Evolutionary conservation across 345 rosid species (phyloP).

Genomic region (Euphorbia lathyris): DNA sequence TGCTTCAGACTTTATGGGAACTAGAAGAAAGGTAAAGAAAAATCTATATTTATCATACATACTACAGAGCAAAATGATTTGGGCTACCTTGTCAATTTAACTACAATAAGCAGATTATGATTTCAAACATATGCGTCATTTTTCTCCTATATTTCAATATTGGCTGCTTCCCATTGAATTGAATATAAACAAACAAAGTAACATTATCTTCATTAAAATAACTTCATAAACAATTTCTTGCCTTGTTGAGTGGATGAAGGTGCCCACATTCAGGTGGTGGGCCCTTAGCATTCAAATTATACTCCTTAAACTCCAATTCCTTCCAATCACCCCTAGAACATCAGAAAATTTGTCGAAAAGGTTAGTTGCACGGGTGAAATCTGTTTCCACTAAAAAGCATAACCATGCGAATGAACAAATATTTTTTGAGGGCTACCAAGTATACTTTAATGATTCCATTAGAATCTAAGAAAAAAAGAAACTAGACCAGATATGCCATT

Average conservation of each 20-base stretch:
- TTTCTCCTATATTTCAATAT: neutral
- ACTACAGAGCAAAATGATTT: neutral
- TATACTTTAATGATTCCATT: neutral
- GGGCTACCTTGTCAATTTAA: neutral
- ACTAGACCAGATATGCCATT: neutral
- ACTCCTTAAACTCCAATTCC: slow-evolving; percentile 82
- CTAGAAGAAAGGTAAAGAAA: neutral
- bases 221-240: slow-evolving; percentile 18
- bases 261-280: slow-evolving; percentile 80
- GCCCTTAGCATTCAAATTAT: slow-evolving; percentile 89
- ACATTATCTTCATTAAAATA: slow-evolving; percentile 8
- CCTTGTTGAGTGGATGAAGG: slow-evolving; percentile 96
- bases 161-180: neutral
- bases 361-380: neutral
- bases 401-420: slow-evolving; percentile 2
- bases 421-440: neutral
- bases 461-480: neutral
- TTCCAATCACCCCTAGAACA: slow-evolving; percentile 76
- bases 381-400: neutral
- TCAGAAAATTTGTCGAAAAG: slow-evolving; percentile 17
- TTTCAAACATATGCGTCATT: neutral
- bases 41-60: neutral
- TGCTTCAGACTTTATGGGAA: neutral
- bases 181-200: neutral
- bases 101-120: neutral